These are phyloP conservation scores for Auriscalpium vulgare DNA, from an alignment of 768 basidiomycete genomes.

Conservation along the genomic window DNA sequence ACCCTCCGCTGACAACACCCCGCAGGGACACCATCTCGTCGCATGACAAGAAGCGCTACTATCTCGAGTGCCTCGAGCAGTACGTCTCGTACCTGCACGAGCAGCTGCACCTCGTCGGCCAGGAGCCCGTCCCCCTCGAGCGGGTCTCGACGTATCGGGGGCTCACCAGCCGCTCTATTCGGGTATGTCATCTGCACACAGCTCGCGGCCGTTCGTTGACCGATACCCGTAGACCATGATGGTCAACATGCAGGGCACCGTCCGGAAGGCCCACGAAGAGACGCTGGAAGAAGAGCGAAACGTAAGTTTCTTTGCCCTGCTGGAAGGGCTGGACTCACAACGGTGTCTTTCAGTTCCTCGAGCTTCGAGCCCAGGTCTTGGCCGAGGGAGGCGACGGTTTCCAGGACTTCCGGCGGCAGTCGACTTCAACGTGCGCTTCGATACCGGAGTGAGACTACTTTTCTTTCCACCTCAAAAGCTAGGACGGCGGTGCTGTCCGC, in stretches of 20 bases:
- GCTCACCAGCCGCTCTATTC: slow-evolving; percentile 54
- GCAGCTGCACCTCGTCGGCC: slow-evolving; percentile 44
- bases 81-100: slow-evolving; percentile 62
- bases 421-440: background rate
- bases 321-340: too few relatives aligned
- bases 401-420: background rate
- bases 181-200: slow-evolving; percentile 29
- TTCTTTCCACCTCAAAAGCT: too few relatives aligned
- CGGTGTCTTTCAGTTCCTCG: slow-evolving; percentile 9
- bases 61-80: slow-evolving; percentile 65
- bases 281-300: slow-evolving; percentile 48
- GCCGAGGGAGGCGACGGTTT: slow-evolving; percentile 1
- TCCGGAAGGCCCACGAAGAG: slow-evolving; percentile 40
- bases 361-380: slow-evolving; percentile 12
- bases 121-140: slow-evolving; percentile 38
- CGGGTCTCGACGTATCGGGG: slow-evolving; percentile 46
- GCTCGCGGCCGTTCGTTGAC: background rate
- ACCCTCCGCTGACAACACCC: background rate
- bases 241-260: slow-evolving; percentile 59
- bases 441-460: too few relatives aligned
- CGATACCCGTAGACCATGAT: slow-evolving; percentile 45
- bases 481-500: too few relatives aligned
- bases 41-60: slow-evolving; percentile 70
- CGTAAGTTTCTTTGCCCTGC: slow-evolving; percentile 25
- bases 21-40: slow-evolving; percentile 64